Evolutionary conservation across 192 early-diverging fungal species (phyloP).

Genomic region (Geranomyces variabilis): DNA sequence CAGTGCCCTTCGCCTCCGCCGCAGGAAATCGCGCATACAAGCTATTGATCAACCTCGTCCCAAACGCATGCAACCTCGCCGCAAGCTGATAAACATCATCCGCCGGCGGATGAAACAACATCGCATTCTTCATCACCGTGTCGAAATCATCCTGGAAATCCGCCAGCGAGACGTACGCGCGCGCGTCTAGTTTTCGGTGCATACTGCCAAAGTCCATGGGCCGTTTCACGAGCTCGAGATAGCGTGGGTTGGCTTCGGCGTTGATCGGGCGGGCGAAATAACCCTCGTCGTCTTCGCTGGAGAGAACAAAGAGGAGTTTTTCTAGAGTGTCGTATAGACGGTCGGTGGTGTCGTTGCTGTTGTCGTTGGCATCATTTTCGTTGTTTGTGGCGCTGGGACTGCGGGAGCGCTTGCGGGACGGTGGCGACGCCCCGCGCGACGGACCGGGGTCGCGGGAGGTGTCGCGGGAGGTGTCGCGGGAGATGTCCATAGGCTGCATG

Average conservation of each 20-base stretch:
- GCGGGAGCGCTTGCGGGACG: too few species aligned
- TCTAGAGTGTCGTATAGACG: conserved; percentile 16
- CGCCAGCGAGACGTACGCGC: conserved; percentile 2
- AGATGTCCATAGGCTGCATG: too few species aligned
- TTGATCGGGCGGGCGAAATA: conserved; percentile 24
- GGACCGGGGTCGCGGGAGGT: too few species aligned
- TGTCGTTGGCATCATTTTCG: too few species aligned
- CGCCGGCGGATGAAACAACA: conserved; percentile 3
- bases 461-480: too few species aligned
- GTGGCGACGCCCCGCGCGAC: too few species aligned
- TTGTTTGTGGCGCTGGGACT: too few species aligned
- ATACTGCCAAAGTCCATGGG: conserved; percentile 26
- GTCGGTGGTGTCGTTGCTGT: not conserved
- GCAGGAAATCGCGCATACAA: conserved; percentile 20
- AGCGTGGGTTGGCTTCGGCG: conserved; percentile 4
- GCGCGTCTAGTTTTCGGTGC: conserved; percentile 17
- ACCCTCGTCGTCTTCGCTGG: conserved; percentile 30
- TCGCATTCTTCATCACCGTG: conserved; percentile 12
- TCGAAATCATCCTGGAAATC: conserved; percentile 35
- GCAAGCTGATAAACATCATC: conserved; percentile 11
- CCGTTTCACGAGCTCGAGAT: conserved; percentile 24
- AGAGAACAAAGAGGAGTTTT: conserved; percentile 27
- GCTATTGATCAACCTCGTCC: conserved; percentile 30
- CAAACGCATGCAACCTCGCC: conserved; percentile 7
- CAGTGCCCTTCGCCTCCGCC: too few species aligned